A percentile compares a stretch with the other conserved stretches of the same genome.
Conservation (phyloP, 805 yeast species). For the Metschnikowia similis region DNA sequence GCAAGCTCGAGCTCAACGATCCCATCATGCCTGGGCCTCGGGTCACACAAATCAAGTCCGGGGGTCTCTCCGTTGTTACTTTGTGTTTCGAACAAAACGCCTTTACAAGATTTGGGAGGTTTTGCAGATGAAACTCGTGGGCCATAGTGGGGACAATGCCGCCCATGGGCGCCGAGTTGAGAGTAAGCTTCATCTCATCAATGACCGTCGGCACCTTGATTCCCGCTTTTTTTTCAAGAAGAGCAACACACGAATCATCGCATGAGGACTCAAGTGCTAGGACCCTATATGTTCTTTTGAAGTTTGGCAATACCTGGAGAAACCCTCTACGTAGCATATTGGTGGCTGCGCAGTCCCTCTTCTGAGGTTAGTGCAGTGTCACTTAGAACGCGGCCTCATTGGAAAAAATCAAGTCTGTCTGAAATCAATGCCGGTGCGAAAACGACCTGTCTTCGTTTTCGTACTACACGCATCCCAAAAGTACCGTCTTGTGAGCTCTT, state of each 20-base stretch:
- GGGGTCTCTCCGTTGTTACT: constrained; percentile 31
- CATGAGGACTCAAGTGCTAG: constrained; percentile 91
- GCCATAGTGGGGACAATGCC: constrained; percentile 90
- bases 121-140: constrained; percentile 66
- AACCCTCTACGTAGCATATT: constrained; percentile 1
- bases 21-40: constrained; percentile 98
- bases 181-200: constrained; percentile 59
- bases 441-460: neutral
- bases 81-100: constrained; percentile 38
- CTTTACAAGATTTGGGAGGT: constrained; percentile 49
- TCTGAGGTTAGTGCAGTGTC: neutral
- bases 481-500: neutral
- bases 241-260: constrained; percentile 89
- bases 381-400: constrained; percentile 1
- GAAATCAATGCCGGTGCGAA: neutral
- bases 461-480: neutral
- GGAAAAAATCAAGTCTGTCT: neutral
- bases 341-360: neutral
- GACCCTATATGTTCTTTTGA: constrained; percentile 50
- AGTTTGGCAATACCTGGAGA: neutral
- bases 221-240: constrained; percentile 48
- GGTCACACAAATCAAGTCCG: constrained; percentile 83
- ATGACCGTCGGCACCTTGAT: constrained; percentile 45
- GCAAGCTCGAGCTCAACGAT: constrained; percentile 75
- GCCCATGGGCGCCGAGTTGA: constrained; percentile 63